Conservation (phyloP, 2,329 filamentous ascomycete species). For the Aureobasidium sp. region DNA sequence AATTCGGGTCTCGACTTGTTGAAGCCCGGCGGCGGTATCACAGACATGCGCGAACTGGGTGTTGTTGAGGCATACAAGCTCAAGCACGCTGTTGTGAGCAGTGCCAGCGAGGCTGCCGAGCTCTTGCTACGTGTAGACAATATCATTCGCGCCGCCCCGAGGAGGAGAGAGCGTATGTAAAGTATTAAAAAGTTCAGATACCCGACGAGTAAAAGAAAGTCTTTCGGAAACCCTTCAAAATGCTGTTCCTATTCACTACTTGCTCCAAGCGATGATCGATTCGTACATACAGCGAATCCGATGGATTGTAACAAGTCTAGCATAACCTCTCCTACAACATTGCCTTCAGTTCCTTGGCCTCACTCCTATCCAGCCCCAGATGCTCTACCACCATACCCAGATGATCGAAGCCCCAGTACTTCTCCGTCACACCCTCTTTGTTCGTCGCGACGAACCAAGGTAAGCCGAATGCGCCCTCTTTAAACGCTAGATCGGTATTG, state of each 20-base stretch:
- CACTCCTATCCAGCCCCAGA: constrained; percentile 42
- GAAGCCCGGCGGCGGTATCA: constrained; percentile 83
- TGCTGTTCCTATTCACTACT: not conserved
- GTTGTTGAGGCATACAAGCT: constrained; percentile 98
- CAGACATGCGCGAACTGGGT: constrained; percentile 91
- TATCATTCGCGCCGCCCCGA: constrained; percentile 89
- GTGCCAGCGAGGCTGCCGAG: constrained; percentile 92
- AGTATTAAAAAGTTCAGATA: constrained; percentile 14
- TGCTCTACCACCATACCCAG: constrained; percentile 49
- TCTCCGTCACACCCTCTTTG: constrained; percentile 45
- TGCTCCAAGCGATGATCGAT: not conserved
- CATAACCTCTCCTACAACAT: constrained; percentile 27
- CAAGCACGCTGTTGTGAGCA: constrained; percentile 95
- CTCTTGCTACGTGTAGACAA: constrained; percentile 93
- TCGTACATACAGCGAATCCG: not conserved
- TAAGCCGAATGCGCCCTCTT: constrained; percentile 52
- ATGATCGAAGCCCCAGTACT: constrained; percentile 57
- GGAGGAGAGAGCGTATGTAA: constrained; percentile 71
- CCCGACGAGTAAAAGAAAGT: constrained; percentile 10
- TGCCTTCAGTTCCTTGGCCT: constrained; percentile 32
- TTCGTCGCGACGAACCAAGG: constrained; percentile 55
- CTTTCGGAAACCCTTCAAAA: not conserved
- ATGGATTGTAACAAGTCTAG: not conserved
- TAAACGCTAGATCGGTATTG: constrained; percentile 47
- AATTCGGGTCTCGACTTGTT: constrained; percentile 85